Base-by-base conservation (phyloP, 179 eudicot genomes). In the Sideroxylon spinosum region DNA sequence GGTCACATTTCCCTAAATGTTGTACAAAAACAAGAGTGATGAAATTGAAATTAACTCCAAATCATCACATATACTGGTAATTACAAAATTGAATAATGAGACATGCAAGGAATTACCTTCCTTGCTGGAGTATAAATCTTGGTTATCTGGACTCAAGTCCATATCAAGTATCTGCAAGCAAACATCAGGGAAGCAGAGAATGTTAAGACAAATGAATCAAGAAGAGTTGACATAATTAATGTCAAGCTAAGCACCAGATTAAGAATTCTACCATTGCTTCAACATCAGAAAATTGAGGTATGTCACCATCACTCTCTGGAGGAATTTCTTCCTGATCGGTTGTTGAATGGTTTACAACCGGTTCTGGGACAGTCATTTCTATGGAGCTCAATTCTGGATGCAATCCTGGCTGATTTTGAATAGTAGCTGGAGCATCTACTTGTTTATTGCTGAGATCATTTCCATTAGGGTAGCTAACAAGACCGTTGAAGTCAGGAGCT, bases 61-160 rank as follows among this genome's bases (percentile, higher is more conserved):
- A 61, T 25, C 46, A 49, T 17, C 22, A 2, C 22, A 62, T 62
- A 6, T 48, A 55, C n/a, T 17, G 16, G 14, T 4, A 68, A 73
- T 9, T 9, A 44, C 52, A 69, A 49, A 46, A 19, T 20, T 19
- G 14, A 6, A 2, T 44, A 46, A 37, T 37, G 76, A 74, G 25
- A 25, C 14, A 55, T 46, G 64, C 28, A 63, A 81, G 32, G 60
- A 78, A 77, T 69, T 84, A 90, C 97, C 97, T 86, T 83, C 81
- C 56, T 73, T 78, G 74, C 62, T 72, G 53, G 77, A 66, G 75
- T 80, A 79, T 26, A 78, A 63, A 63, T 86, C 86, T 71, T 78
- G 89, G 67, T 85, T 90, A 81, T 88, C 90, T 59, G 90, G 91
- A 63, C 86, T 85, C 85, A 90, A 85, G 81, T 91, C 93, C 92